A percentile compares a stretch with the other conserved stretches of the same genome.
Conservation (phyloP, 768 basidiomycete genomes). For the Chalciporus piperatus region DNA sequence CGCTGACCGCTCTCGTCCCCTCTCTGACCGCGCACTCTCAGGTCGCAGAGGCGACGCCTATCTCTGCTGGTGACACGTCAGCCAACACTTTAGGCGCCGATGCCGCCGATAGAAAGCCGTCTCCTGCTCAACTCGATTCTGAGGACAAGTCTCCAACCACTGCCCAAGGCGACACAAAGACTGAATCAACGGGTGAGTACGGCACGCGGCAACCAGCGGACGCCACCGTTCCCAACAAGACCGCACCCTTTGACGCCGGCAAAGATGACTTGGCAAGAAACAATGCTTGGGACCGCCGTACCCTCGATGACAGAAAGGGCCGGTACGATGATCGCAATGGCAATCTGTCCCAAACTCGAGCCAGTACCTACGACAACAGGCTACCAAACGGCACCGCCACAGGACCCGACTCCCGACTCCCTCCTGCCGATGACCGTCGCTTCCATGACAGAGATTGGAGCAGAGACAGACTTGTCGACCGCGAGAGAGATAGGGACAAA, state of each 20-base stretch:
- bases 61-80: slow-evolving; percentile 26
- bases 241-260: slow-evolving; percentile 14
- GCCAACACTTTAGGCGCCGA: slow-evolving; percentile 20
- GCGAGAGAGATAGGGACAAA: slow-evolving; percentile 29
- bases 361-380: slow-evolving; percentile 10
- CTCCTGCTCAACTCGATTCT: slow-evolving; percentile 11
- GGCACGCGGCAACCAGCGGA: slow-evolving; percentile 21
- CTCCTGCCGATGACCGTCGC: slow-evolving; percentile 30
- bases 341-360: slow-evolving; percentile 10
- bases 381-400: slow-evolving; percentile 8
- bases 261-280: slow-evolving; percentile 32
- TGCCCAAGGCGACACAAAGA: slow-evolving; percentile 10
- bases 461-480: slow-evolving; percentile 32
- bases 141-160: slow-evolving; percentile 6
- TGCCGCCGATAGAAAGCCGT: slow-evolving; percentile 9
- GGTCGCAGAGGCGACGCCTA: slow-evolving; percentile 25
- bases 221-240: slow-evolving; percentile 22
- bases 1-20: slow-evolving; percentile 5
- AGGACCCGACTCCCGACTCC: slow-evolving; percentile 11
- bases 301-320: slow-evolving; percentile 30
- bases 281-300: slow-evolving; percentile 27
- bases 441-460: slow-evolving; percentile 35
- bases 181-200: slow-evolving; percentile 30
- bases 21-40: slow-evolving; percentile 7
- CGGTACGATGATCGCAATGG: slow-evolving; percentile 27